These are phyloP conservation scores for Malus asiatica DNA, from an alignment of 306 rosid genomes.

Conservation along the genomic window DNA sequence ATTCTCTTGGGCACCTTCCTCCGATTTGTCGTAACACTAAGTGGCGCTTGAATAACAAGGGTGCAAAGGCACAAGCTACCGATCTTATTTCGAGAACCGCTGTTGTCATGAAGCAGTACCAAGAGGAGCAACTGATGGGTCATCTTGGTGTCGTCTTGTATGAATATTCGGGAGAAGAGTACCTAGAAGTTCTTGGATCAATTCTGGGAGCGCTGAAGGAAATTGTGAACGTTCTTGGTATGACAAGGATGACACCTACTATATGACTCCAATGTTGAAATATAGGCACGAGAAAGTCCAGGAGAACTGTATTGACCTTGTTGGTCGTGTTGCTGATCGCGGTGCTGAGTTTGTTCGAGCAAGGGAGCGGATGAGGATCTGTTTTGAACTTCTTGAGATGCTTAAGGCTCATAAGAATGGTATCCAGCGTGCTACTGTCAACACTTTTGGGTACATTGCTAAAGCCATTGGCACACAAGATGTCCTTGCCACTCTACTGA, in stretches of 20 bases:
- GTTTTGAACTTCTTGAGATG: conserved; percentile 97
- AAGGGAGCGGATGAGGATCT: conserved; percentile 94
- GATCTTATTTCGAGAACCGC: conserved; percentile 93
- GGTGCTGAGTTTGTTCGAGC: conserved; percentile 97
- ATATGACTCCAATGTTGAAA: conserved; percentile 89
- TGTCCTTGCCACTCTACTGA: conserved; percentile 74
- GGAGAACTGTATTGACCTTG: conserved; percentile 91
- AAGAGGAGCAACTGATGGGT: conserved; percentile 92
- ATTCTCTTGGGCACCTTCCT: conserved; percentile 95
- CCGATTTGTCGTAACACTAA: conserved; percentile 94
- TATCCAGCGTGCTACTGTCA: conserved; percentile 82
- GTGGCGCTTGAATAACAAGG: conserved; percentile 94
- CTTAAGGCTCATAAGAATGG: conserved; percentile 90
- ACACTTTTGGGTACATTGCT: conserved; percentile 86
- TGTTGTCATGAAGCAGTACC: conserved; percentile 97
- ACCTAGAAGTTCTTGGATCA: conserved; percentile 89
- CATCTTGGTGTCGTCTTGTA: conserved; percentile 96
- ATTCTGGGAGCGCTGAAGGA: conserved; percentile 91
- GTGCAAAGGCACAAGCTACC: conserved; percentile 96
- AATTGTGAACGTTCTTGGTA: conserved; percentile 92
- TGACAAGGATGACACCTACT: conserved; percentile 98
- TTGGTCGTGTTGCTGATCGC: conserved; percentile 91
- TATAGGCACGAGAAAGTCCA: conserved; percentile 95
- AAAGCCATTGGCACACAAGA: conserved; percentile 96
- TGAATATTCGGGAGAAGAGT: conserved; percentile 91